A percentile compares a stretch with the other conserved stretches of the same genome.
phyloP scores from a whole-genome alignment of 73 alveolate genomes.

The Blepharisma stoltei region DNA sequence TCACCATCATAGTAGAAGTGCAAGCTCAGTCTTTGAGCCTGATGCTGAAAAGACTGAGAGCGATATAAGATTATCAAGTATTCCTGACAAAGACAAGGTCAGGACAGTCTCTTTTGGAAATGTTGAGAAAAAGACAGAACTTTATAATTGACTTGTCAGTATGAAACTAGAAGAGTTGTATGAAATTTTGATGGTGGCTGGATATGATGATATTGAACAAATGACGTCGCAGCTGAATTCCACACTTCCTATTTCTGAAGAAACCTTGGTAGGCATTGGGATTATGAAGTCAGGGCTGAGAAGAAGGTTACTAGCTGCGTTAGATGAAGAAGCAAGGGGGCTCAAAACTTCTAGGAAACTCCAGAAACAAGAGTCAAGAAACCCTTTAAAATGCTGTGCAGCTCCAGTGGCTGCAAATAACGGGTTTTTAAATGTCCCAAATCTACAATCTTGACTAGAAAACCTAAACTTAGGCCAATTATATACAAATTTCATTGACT shows the following conservation, averaged over 20 bases:
- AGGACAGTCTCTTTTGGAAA: constrained; percentile 11
- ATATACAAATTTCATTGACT: background rate
- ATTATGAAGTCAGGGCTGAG: background rate
- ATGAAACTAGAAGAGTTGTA: background rate
- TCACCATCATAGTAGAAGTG: background rate
- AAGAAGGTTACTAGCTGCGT: constrained; percentile 3
- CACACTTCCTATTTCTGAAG: constrained; percentile 2
- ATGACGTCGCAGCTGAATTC: constrained; percentile 11
- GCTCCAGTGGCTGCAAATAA: background rate
- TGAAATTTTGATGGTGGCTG: constrained; percentile 15
- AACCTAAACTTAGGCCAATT: background rate
- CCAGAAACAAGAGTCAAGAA: background rate
- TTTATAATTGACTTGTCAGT: background rate
- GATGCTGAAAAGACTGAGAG: constrained; percentile 20
- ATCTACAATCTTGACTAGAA: background rate
- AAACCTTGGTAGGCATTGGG: background rate
- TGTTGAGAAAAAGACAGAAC: background rate
- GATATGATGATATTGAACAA: constrained; percentile 23
- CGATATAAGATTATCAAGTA: background rate
- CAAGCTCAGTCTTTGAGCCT: constrained; percentile 18
- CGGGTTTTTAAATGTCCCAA: background rate
- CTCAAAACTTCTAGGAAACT: background rate
- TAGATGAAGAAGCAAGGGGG: constrained; percentile 8
- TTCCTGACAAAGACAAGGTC: no score
- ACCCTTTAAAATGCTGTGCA: background rate